phyloP scores from a whole-genome alignment of 2,329 filamentous ascomycete genomes.

The Rutstroemia sp. region DNA sequence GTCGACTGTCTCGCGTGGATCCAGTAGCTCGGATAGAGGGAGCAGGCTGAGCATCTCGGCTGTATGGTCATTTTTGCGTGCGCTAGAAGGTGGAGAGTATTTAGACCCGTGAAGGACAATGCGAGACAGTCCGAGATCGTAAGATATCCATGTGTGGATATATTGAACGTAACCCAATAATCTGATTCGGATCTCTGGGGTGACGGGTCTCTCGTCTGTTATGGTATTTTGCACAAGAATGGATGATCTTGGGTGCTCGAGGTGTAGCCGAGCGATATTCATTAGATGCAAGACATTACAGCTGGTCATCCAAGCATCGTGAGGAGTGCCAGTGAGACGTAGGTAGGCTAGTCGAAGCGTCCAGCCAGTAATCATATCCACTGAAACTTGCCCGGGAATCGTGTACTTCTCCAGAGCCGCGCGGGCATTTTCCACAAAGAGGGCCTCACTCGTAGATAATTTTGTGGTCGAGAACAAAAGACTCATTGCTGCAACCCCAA shows the following conservation, averaged over 20 bases:
- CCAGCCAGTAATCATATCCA: constrained; percentile 19
- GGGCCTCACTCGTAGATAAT: constrained; percentile 23
- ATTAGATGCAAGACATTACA: constrained; percentile 21
- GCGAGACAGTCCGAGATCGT: constrained; percentile 4
- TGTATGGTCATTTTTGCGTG: not conserved
- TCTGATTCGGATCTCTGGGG: constrained; percentile 4
- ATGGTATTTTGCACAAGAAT: not conserved
- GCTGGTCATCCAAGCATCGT: constrained; percentile 21
- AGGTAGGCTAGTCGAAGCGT: constrained; percentile 20
- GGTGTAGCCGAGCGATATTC: constrained; percentile 23
- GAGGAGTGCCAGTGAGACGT: constrained; percentile 18
- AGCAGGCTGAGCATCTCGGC: constrained; percentile 6
- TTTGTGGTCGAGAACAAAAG: constrained; percentile 26
- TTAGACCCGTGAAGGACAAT: not conserved
- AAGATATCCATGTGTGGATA: constrained; percentile 6
- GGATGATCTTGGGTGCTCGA: constrained; percentile 10
- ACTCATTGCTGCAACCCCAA: constrained; percentile 28
- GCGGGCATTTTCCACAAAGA: constrained; percentile 17
- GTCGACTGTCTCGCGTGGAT: not conserved
- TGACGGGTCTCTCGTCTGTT: not conserved
- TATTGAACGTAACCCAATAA: constrained; percentile 2
- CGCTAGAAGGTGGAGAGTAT: not conserved
- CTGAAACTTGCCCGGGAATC: constrained; percentile 6
- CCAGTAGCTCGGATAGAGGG: constrained; percentile 3
- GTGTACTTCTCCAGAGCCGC: constrained; percentile 10